Base-by-base conservation (phyloP, 2,329 filamentous ascomycete species). In the Leptographium flavum region DNA sequence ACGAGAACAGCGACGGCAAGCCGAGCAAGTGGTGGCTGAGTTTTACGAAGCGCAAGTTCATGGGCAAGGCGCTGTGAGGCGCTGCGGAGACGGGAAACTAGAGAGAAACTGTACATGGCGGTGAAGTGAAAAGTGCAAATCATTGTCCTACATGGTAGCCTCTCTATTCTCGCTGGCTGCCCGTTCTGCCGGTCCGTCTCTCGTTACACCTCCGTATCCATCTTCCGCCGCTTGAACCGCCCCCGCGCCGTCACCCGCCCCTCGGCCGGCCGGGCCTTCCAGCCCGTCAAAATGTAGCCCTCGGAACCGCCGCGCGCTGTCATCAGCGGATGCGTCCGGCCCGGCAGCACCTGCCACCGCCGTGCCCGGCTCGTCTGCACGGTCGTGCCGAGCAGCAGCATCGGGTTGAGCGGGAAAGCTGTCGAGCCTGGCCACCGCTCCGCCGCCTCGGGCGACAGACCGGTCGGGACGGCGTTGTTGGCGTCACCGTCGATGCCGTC, bases 1-100 rank as follows among this genome's bases (percentile, higher is more conserved):
- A 83, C 45, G 87, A 88, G 67, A 55, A 73, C 63, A 63, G 76
- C 60, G 65, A 88, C 70, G 63, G 85, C 66, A 76, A 75, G 65
- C 76, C 77, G 45, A 75, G 69, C 64, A 76, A 93, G 79, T 96
- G 90, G 86, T 98, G 92, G 92, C 67, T 98, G 62, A 96, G 92
- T 72, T 98, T 95, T 63, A 86, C 85, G 45, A 96, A 96, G 80
- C 81, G 92, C 68, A 95, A 95, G 78, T 98, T 98, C 61, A 96
- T 98, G 92, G 88, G 88, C 63, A 96, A 96, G 78, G 76, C 77
- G 54, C 69, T 92, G 66, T 88, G 71, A 62, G 27, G 15, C 15
- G 30, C 7, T 31, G 30, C 30, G 14, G 4, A 13, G 8, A 32
- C 13, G 30, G 30, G 4, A 31, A 13, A 31, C 7, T n/a, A n/a